Percentiles rank a stretch among this genome's conserved stretches.
Conservation (phyloP, 2,329 filamentous ascomycete species). For the Lecanosticta acicola region DNA sequence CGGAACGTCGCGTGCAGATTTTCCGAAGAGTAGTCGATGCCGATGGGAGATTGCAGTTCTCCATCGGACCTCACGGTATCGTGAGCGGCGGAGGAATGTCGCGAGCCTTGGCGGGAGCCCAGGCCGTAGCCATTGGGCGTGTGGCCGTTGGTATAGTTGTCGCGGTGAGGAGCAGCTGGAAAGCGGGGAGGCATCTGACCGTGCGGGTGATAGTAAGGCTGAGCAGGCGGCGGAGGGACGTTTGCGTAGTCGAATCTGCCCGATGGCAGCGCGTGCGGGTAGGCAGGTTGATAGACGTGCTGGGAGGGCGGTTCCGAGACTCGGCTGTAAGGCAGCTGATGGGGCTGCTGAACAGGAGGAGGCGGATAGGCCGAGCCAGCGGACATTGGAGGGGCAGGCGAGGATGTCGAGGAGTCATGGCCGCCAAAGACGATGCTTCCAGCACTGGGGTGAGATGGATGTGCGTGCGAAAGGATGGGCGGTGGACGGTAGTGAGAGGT, state of each 20-base stretch:
- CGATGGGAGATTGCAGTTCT: slow-evolving; percentile 21
- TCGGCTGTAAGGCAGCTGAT: not conserved
- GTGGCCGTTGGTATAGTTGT: slow-evolving; percentile 20
- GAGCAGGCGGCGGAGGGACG: not conserved
- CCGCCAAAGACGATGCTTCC: slow-evolving; percentile 37
- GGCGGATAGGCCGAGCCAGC: slow-evolving; percentile 18
- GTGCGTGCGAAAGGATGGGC: slow-evolving; percentile 12
- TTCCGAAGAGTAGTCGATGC: slow-evolving; percentile 12
- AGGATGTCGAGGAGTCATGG: slow-evolving; percentile 34
- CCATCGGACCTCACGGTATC: slow-evolving; percentile 8
- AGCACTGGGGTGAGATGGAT: slow-evolving; percentile 23
- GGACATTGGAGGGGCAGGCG: slow-evolving; percentile 32
- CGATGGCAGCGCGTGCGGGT: too few species aligned
- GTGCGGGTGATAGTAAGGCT: slow-evolving; percentile 13
- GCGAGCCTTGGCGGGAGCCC: slow-evolving; percentile 24
- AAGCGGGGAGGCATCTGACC: slow-evolving; percentile 23
- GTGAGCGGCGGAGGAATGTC: slow-evolving; percentile 18
- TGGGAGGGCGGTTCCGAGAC: slow-evolving; percentile 9
- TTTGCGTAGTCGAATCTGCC: slow-evolving; percentile 17
- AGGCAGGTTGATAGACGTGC: slow-evolving; percentile 8
- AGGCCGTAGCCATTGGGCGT: slow-evolving; percentile 15
- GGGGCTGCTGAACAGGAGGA: slow-evolving; percentile 12
- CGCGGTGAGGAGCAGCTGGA: slow-evolving; percentile 18
- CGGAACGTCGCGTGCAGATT: not conserved
- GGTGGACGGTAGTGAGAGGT: slow-evolving; percentile 16